A percentile compares a stretch with the other conserved stretches of the same genome.
phyloP scores from a whole-genome alignment of 345 rosid genomes.

The Hirschfeldia incana region DNA sequence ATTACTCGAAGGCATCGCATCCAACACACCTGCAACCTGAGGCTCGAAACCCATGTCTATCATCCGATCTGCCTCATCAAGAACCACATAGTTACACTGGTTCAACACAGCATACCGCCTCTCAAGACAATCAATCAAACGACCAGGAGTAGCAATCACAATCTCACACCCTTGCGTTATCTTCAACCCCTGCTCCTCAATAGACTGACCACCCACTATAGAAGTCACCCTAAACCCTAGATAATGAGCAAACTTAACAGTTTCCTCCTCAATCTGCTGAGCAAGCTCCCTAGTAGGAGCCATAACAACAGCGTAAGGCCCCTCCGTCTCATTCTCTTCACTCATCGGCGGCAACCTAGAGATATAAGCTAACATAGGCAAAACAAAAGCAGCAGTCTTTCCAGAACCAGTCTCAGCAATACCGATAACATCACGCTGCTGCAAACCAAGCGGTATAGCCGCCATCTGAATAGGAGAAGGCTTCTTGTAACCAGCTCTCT shows the following conservation, averaged over 20 bases:
- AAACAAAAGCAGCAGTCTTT: conserved; percentile 93
- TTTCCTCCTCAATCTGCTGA: conserved; percentile 94
- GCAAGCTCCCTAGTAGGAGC: conserved; percentile 95
- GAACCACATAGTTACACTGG: conserved; percentile 94
- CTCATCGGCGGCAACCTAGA: conserved; percentile 77
- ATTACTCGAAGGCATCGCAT: conserved; percentile 96
- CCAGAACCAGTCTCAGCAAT: conserved; percentile 98
- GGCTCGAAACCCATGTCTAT: conserved; percentile 97
- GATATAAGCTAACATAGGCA: conserved; percentile 93
- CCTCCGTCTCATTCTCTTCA: conserved; percentile 89
- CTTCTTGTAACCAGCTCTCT: conserved; percentile 80
- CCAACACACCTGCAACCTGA: conserved; percentile 83
- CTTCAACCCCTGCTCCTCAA: conserved; percentile 89
- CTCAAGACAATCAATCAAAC: conserved; percentile 87
- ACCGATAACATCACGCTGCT: conserved; percentile 93
- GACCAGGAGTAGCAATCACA: conserved; percentile 92
- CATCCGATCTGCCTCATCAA: conserved; percentile 99
- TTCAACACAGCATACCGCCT: conserved; percentile 88
- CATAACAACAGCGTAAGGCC: conserved; percentile 95
- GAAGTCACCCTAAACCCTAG: conserved; percentile 78
- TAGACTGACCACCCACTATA: conserved; percentile 91
- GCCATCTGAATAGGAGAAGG: conserved; percentile 97
- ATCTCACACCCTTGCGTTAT: conserved; percentile 96
- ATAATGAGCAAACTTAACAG: conserved; percentile 84
- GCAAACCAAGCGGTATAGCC: conserved; percentile 83